These are phyloP conservation scores for Sordariomycetes sp. DNA, from an alignment of 2,329 filamentous ascomycete species.

Conservation along the genomic window DNA sequence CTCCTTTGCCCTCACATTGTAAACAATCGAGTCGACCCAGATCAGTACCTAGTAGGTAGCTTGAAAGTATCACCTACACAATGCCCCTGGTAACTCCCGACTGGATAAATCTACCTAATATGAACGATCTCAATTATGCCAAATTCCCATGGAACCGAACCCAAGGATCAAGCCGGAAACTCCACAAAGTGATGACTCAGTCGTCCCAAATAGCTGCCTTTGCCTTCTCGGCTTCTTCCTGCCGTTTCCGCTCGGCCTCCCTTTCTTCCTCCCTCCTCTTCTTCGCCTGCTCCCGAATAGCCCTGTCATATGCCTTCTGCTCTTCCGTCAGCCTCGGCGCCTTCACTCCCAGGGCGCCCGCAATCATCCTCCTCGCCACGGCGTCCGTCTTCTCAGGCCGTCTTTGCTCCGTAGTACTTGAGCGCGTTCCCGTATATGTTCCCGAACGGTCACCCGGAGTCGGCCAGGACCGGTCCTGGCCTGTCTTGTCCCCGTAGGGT, in stretches of 20 bases:
- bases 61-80: too few species aligned
- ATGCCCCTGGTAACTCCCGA: too few species aligned
- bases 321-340: conserved; percentile 76
- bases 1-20: too few species aligned
- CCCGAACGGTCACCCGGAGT: conserved; percentile 2
- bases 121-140: background rate
- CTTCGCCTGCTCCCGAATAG: conserved; percentile 72
- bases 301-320: conserved; percentile 73
- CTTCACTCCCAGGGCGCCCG: conserved; percentile 70
- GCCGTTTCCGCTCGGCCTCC: conserved; percentile 45
- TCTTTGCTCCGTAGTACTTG: conserved; percentile 8
- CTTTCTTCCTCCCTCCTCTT: conserved; percentile 62
- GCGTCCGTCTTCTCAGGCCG: conserved; percentile 88
- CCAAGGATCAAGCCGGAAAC: background rate
- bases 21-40: too few species aligned
- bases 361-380: conserved; percentile 81
- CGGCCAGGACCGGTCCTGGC: conserved; percentile 8
- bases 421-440: conserved; percentile 10
- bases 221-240: conserved; percentile 57
- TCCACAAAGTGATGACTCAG: conserved; percentile 14
- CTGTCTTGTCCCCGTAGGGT: conserved; percentile 17
- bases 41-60: background rate
- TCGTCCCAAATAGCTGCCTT: conserved; percentile 83
- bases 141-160: background rate
- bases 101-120: too few species aligned